Evolutionary conservation across 2,329 filamentous ascomycete genomes (phyloP).

Genomic region (Zymoseptoria ardabiliae): DNA sequence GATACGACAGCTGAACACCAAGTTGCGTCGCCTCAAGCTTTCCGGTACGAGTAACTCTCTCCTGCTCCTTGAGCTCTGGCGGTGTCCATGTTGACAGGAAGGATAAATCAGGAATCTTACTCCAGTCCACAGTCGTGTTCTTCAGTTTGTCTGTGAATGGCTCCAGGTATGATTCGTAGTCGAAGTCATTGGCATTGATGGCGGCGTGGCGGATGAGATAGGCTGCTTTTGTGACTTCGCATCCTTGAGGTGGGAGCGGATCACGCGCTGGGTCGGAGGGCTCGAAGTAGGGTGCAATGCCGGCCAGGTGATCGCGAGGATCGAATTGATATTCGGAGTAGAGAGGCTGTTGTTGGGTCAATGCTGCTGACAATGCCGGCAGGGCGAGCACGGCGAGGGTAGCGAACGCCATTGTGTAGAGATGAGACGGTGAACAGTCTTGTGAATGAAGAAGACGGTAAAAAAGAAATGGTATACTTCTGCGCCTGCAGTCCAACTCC

Average conservation of each 20-base stretch:
- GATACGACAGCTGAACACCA: constrained; percentile 51
- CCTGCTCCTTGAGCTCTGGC: constrained; percentile 47
- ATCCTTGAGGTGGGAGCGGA: constrained; percentile 43
- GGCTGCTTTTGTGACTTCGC: constrained; percentile 43
- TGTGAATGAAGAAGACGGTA: neutral
- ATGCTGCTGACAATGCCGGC: constrained; percentile 13
- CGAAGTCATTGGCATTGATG: constrained; percentile 47
- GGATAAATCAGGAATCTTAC: constrained; percentile 46
- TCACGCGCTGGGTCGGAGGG: constrained; percentile 41
- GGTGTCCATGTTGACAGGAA: constrained; percentile 53
- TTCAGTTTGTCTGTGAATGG: constrained; percentile 50
- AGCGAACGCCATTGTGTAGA: neutral
- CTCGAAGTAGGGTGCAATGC: constrained; percentile 46
- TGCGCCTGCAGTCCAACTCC: neutral
- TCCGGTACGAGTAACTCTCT: constrained; percentile 56
- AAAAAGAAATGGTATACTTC: neutral
- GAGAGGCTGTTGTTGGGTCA: constrained; percentile 21
- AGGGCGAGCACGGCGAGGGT: constrained; percentile 5
- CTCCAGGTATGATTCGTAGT: constrained; percentile 45
- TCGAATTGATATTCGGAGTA: constrained; percentile 38
- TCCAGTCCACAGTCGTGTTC: constrained; percentile 54
- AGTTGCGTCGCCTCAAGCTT: constrained; percentile 53
- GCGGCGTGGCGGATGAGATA: constrained; percentile 46
- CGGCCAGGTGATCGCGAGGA: constrained; percentile 43
- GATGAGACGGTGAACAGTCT: neutral